Percentiles rank a stretch among this genome's conserved stretches.
These are phyloP conservation scores for Akanthomyces uredinophilus DNA, from an alignment of 2,329 filamentous ascomycete genomes.

Conservation along the genomic window DNA sequence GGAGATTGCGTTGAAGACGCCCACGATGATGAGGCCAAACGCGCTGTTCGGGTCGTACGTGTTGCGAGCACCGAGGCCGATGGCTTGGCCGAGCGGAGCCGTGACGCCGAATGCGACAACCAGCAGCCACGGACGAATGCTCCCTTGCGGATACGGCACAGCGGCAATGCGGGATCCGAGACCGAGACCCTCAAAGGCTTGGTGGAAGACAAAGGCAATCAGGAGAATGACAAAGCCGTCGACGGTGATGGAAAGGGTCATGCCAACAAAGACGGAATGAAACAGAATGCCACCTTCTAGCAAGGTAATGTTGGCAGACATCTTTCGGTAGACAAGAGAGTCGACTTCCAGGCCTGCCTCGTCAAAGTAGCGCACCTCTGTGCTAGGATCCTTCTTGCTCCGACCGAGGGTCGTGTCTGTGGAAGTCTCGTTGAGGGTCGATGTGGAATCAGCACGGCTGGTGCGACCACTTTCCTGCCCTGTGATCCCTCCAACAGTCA, in stretches of 20 bases:
- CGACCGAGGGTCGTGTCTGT: slow-evolving; percentile 13
- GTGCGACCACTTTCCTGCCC: slow-evolving; percentile 27
- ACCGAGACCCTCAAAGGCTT: slow-evolving; percentile 64
- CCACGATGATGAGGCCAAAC: slow-evolving; percentile 59
- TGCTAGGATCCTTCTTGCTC: not conserved
- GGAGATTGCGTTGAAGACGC: slow-evolving; percentile 61
- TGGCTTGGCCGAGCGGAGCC: slow-evolving; percentile 59
- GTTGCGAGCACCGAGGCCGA: slow-evolving; percentile 52
- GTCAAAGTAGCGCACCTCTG: slow-evolving; percentile 23
- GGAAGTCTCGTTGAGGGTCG: not conserved
- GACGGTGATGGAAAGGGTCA: slow-evolving; percentile 65
- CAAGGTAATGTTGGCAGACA: slow-evolving; percentile 67
- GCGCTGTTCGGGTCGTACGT: slow-evolving; percentile 59
- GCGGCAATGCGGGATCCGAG: slow-evolving; percentile 66
- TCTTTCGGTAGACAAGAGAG: slow-evolving; percentile 49
- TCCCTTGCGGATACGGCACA: slow-evolving; percentile 53
- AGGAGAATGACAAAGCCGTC: slow-evolving; percentile 63
- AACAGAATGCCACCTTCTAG: slow-evolving; percentile 75
- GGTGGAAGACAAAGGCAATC: slow-evolving; percentile 66
- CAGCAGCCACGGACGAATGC: slow-evolving; percentile 55
- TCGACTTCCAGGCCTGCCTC: slow-evolving; percentile 41
- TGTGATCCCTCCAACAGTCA: slow-evolving; percentile 27
- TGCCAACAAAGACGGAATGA: slow-evolving; percentile 71
- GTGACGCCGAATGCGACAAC: slow-evolving; percentile 60
- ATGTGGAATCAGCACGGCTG: not conserved